phyloP scores from a whole-genome alignment of 2,329 filamentous ascomycete species.

The Claviceps sorghi region DNA sequence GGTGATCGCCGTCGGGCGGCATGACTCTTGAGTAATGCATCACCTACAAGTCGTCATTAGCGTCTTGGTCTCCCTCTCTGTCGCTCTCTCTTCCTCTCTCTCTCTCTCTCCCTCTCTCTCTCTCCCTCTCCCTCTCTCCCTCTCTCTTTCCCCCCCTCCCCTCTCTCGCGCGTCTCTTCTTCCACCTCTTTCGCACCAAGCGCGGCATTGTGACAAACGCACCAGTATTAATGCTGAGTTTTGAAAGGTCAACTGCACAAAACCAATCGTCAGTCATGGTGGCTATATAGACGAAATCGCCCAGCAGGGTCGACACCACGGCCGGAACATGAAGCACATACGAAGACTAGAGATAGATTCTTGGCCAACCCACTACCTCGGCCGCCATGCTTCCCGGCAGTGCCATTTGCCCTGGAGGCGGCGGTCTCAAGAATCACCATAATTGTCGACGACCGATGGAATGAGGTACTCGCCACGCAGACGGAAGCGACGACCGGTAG shows the following conservation, averaged over 20 bases:
- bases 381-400: slow-evolving; percentile 1
- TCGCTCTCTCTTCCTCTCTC: neutral
- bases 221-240: slow-evolving; percentile 67
- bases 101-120: neutral
- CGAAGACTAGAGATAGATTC: slow-evolving; percentile 11
- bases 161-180: neutral
- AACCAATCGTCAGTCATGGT: slow-evolving; percentile 6
- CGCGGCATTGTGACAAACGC: slow-evolving; percentile 12
- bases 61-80: neutral
- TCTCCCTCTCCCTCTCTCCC: neutral
- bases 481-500: neutral
- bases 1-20: slow-evolving; percentile 67
- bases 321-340: slow-evolving; percentile 4
- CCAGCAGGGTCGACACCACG: neutral
- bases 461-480: neutral
- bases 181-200: neutral
- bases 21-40: slow-evolving; percentile 93
- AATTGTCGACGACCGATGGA: neutral
- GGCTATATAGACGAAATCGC: neutral
- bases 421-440: slow-evolving; percentile 11
- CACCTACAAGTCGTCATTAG: slow-evolving; percentile 35
- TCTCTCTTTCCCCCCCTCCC: too few relatives aligned
- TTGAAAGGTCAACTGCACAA: slow-evolving; percentile 50
- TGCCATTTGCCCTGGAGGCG: slow-evolving; percentile 5
- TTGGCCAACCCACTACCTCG: slow-evolving; percentile 8